phyloP scores from a whole-genome alignment of 2,329 filamentous ascomycete genomes.

The Blumeria graminis region DNA sequence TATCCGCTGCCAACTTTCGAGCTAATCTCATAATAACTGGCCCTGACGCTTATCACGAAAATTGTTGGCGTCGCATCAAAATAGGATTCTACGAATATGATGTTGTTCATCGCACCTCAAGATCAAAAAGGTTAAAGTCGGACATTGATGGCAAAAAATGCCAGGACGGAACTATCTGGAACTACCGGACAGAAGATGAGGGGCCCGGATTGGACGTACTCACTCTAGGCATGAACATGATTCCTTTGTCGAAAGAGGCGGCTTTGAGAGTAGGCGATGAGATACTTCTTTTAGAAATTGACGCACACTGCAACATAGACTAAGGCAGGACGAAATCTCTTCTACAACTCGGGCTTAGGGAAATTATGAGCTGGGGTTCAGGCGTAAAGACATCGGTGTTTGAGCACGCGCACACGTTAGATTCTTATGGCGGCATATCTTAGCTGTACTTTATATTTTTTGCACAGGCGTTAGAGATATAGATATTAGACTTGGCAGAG shows the following conservation, averaged over 20 bases:
- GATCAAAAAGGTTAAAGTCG: constrained; percentile 30
- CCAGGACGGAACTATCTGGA: constrained; percentile 24
- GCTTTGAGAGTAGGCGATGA: constrained; percentile 31
- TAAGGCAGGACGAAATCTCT: too few relatives aligned
- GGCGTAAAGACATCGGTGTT: too few relatives aligned
- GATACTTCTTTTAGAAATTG: constrained; percentile 22
- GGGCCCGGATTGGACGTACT: constrained; percentile 28
- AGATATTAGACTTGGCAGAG: too few relatives aligned
- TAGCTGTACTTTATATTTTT: too few relatives aligned
- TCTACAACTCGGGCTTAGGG: too few relatives aligned
- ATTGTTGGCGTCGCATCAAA: constrained; percentile 39
- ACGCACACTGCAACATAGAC: background rate
- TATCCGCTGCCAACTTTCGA: constrained; percentile 41
- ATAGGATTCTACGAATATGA: constrained; percentile 28
- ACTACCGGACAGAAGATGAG: constrained; percentile 34
- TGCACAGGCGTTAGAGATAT: too few relatives aligned
- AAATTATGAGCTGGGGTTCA: too few relatives aligned
- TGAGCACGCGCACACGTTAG: too few relatives aligned
- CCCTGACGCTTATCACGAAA: constrained; percentile 39
- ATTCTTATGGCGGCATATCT: too few relatives aligned
- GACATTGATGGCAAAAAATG: constrained; percentile 24
- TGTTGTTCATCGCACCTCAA: constrained; percentile 38
- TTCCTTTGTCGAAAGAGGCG: constrained; percentile 24
- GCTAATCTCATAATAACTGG: constrained; percentile 50
- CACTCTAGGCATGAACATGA: constrained; percentile 42